A percentile compares a stretch with the other conserved stretches of the same genome.
These are phyloP conservation scores for Pythium pyrilobum DNA, from an alignment of 352 stramenopile species.

Conservation along the genomic window DNA sequence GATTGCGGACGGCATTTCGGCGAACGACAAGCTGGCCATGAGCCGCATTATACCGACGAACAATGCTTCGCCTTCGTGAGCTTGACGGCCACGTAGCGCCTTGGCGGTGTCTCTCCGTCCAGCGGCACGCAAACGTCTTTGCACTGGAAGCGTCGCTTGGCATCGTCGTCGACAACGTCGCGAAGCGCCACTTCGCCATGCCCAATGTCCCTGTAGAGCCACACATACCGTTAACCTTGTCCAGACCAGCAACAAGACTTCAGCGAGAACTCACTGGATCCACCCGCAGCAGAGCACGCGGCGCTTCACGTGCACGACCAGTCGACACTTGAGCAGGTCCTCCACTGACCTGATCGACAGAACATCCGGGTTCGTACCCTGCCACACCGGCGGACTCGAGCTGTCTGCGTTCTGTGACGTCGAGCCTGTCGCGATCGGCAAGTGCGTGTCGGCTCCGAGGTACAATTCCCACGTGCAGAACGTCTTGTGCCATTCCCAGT, in stretches of 20 bases:
- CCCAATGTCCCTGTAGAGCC: background rate
- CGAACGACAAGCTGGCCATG: no score
- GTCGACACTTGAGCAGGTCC: background rate
- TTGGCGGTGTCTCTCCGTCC: no score
- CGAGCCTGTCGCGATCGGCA: background rate
- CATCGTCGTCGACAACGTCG: background rate
- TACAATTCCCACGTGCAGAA: slow-evolving; percentile 8
- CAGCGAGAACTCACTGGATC: no score
- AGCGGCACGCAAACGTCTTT: background rate
- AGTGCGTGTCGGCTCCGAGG: background rate
- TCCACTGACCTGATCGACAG: background rate
- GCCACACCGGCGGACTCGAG: background rate
- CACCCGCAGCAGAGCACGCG: slow-evolving; percentile 1
- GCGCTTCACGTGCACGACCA: slow-evolving; percentile 9
- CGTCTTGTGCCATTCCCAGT: slow-evolving; percentile 9
- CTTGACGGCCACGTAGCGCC: no score
- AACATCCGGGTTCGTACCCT: background rate
- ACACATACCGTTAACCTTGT: no score
- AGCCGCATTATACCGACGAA: no score
- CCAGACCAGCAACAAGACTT: no score
- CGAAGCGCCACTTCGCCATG: background rate
- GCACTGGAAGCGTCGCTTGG: background rate
- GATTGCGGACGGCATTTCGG: no score
- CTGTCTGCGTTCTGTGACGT: background rate
- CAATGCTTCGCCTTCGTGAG: no score